A percentile compares a stretch with the other conserved stretches of the same genome.
phyloP scores from a whole-genome alignment of 441 rosid species.

The Gossypium gossypioides region DNA sequence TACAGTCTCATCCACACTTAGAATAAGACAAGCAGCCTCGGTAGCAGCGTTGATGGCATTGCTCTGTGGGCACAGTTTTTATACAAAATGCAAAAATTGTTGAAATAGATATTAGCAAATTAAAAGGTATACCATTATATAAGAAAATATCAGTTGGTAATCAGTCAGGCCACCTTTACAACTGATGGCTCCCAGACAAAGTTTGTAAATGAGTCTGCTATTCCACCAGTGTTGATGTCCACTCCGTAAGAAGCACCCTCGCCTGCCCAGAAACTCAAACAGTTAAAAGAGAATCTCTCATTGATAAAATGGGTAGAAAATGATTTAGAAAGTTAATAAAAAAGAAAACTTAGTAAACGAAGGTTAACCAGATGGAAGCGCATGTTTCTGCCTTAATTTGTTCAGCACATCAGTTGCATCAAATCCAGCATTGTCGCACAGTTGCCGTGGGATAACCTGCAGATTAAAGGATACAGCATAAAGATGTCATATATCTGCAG shows the following conservation, averaged over 20 bases:
- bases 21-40: slow-evolving; percentile 91
- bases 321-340: not conserved
- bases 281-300: not conserved
- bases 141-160: not conserved
- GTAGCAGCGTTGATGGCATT: slow-evolving; percentile 97
- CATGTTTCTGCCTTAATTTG: slow-evolving; percentile 94
- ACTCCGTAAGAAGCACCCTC: slow-evolving; percentile 94
- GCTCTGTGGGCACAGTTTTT: slow-evolving; percentile 37
- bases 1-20: slow-evolving; percentile 94
- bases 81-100: not conserved
- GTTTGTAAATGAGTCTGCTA: slow-evolving; percentile 82
- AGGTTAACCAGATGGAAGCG: slow-evolving; percentile 65
- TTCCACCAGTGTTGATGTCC: slow-evolving; percentile 92
- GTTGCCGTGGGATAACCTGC: slow-evolving; percentile 91
- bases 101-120: not conserved
- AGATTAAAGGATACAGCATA: slow-evolving; percentile 4
- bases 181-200: slow-evolving; percentile 99
- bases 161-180: slow-evolving; percentile 52
- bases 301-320: not conserved
- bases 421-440: slow-evolving; percentile 99
- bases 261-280: slow-evolving; percentile 31
- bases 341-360: not conserved
- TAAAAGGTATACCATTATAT: not conserved
- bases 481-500: not conserved
- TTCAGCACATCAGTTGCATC: slow-evolving; percentile 97